Base-by-base conservation (phyloP, 192 early-diverging fungal genomes). In the Funneliformis geosporum region DNA sequence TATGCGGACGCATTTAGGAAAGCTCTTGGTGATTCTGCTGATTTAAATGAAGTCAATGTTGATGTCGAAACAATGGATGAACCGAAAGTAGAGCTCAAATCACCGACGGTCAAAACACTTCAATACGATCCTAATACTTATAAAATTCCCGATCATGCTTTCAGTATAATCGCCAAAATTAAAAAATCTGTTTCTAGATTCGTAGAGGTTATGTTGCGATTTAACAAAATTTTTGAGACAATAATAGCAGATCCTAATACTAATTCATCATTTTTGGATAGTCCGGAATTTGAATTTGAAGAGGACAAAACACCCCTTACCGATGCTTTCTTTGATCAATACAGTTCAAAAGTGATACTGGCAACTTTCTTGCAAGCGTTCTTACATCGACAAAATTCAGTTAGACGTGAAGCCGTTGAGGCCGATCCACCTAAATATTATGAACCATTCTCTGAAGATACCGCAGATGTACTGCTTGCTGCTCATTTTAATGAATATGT, bases 311-410 rank as follows among this genome's bases (percentile, higher is more conserved):
- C 40, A 2, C 23, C 8, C 0, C 25, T 82, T 21, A 73, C 81
- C 6, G 65, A 84, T 46, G 70, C 78, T 38, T 86, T 84, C 40
- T 86, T 83, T 80, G 75, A 61, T 1, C 11, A 46, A 33, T 82
- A 73, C 23, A 78, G 80, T 1, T 50, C 75, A 55, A 86, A 86
- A 81, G 44, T 76, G 0, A n/a, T 47, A 28, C 65, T 86, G 23
- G 85, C 85, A 18, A 84, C 85, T 9, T 28, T 86, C 42, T 60
- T 84, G 12, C 85, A 86, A 59, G 75, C 85, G 0, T 86, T 62
- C 47, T 79, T 80, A 11, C 85, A 86, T 61, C 79, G 78, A 59
- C 82, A 80, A 76, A 86, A 86, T 50, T 75, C 83, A 6, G 77
- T 71, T 23, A 79, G 85, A 6, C 83, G 85, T 39, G 47, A 73